These are phyloP conservation scores for Coniferiporia weirii DNA, from an alignment of 1,284 basidiomycete genomes.

Conservation along the genomic window DNA sequence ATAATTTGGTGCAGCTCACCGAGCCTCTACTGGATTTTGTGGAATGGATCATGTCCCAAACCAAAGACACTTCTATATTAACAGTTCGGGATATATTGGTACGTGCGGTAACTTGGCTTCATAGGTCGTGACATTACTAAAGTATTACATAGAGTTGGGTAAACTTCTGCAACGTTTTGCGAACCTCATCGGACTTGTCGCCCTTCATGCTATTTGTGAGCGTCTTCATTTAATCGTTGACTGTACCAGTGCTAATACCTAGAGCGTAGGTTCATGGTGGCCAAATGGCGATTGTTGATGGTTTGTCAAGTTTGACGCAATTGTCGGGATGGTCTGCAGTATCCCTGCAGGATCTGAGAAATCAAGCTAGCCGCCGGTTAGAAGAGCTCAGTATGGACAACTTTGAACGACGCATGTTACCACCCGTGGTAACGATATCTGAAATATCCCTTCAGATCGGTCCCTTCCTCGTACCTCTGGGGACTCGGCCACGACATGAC, in stretches of 20 bases:
- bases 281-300: conserved; percentile 82
- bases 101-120: conserved; percentile 26
- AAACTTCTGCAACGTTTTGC: conserved; percentile 73
- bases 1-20: conserved; percentile 57
- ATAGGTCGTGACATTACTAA: background rate
- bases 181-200: conserved; percentile 36
- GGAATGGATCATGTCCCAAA: conserved; percentile 69
- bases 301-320: conserved; percentile 55
- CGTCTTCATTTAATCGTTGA: conserved; percentile 18
- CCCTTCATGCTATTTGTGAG: conserved; percentile 68
- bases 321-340: conserved; percentile 26
- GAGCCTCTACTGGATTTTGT: conserved; percentile 72
- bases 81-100: conserved; percentile 90
- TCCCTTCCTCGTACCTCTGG: conserved; percentile 69
- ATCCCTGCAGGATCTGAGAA: conserved; percentile 44
- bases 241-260: conserved; percentile 13
- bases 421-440: background rate
- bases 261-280: conserved; percentile 77
- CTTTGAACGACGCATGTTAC: background rate
- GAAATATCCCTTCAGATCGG: conserved; percentile 54
- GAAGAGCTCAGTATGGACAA: conserved; percentile 46
- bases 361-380: conserved; percentile 44
- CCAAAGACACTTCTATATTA: conserved; percentile 65
- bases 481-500: conserved; percentile 34
- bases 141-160: conserved; percentile 75